Percentiles rank a stretch among this genome's conserved stretches.
These are phyloP conservation scores for Tympanopsis confertula DNA, from an alignment of 2,329 filamentous ascomycete species.

Conservation along the genomic window DNA sequence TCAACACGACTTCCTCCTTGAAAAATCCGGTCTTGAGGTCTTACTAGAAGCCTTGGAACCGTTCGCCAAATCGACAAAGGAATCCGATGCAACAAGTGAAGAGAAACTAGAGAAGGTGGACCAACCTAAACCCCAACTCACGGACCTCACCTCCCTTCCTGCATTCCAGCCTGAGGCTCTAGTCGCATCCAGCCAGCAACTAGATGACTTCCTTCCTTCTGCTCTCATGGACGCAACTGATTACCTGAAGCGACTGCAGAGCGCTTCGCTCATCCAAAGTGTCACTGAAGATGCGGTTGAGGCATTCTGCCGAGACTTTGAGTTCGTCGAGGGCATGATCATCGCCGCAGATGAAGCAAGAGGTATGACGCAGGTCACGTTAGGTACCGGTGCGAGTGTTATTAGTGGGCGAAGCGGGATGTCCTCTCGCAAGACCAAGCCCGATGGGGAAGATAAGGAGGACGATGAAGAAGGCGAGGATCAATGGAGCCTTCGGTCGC, in stretches of 20 bases:
- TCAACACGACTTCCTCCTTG: neutral
- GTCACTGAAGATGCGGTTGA: neutral
- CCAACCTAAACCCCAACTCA: neutral
- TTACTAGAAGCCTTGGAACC: neutral
- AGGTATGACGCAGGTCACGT: neutral
- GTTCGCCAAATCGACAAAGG: neutral
- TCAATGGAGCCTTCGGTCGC: constrained; percentile 20
- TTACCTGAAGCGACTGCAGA: neutral
- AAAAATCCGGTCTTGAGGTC: neutral
- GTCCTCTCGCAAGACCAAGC: too few relatives aligned
- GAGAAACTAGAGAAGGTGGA: neutral
- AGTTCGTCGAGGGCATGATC: constrained; percentile 38
- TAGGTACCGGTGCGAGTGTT: neutral
- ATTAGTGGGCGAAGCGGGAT: too few relatives aligned
- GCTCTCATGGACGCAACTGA: constrained; percentile 1
- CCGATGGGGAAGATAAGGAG: constrained; percentile 12
- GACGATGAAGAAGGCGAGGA: constrained; percentile 9
- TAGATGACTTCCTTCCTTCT: constrained; percentile 1
- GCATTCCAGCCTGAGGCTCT: neutral
- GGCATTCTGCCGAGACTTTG: constrained; percentile 1
- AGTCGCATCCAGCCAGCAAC: neutral
- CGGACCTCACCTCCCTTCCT: neutral
- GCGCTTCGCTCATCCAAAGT: neutral
- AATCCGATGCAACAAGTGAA: neutral
- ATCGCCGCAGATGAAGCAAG: constrained; percentile 24